Conservation (phyloP, 2,329 filamentous ascomycete species). For the Rosellinia necatrix region DNA sequence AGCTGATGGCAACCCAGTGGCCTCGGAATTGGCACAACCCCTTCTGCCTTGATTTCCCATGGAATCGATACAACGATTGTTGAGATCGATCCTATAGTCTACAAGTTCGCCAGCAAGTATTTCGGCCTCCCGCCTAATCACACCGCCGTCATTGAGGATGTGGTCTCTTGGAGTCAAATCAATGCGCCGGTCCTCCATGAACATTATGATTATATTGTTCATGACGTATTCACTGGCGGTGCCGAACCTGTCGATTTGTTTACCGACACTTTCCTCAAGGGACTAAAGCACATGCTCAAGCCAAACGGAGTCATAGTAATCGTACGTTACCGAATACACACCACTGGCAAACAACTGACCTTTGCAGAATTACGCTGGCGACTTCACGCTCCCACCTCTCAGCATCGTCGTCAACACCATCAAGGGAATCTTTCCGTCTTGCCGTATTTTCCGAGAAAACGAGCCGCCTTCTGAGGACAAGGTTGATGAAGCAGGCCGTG, state of each 20-base stretch:
- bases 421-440: conserved; percentile 79
- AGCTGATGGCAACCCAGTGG: conserved; percentile 59
- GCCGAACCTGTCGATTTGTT: conserved; percentile 90
- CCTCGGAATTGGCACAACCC: conserved; percentile 89
- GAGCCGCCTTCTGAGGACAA: conserved; percentile 54
- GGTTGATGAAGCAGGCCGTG: conserved; percentile 55
- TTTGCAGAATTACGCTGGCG: conserved; percentile 89
- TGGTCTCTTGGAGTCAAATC: conserved; percentile 67
- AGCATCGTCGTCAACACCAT: conserved; percentile 83
- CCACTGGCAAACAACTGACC: conserved; percentile 6
- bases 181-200: conserved; percentile 49
- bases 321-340: conserved; percentile 53
- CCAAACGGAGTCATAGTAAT: conserved; percentile 85
- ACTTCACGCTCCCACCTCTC: conserved; percentile 77
- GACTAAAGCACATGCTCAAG: conserved; percentile 72
- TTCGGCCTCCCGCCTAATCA: conserved; percentile 81
- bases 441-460: conserved; percentile 86
- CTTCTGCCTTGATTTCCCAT: conserved; percentile 82
- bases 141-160: conserved; percentile 80
- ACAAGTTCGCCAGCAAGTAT: conserved; percentile 80
- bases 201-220: conserved; percentile 88
- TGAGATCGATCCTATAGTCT: conserved; percentile 89
- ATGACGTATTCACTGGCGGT: conserved; percentile 97
- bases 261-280: conserved; percentile 79
- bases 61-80: conserved; percentile 92